Evolutionary conservation across 352 stramenopile species (phyloP).

Genomic region (Elongisporangium senticosum): DNA sequence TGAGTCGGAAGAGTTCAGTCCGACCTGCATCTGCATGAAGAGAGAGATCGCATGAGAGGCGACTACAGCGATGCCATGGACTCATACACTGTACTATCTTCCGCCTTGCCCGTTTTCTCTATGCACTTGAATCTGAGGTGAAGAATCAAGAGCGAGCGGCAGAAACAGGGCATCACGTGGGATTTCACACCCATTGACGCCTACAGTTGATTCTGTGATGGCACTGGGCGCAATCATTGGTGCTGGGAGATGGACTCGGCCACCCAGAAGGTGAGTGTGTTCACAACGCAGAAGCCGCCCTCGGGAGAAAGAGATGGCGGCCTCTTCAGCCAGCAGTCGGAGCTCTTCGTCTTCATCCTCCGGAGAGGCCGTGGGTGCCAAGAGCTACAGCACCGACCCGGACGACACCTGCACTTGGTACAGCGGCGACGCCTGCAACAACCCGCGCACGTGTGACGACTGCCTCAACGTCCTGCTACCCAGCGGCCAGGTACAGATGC

Average conservation of each 20-base stretch:
- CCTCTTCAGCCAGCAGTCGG: background rate
- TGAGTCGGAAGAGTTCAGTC: background rate
- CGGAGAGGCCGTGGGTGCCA: background rate
- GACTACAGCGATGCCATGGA: too few relatives aligned
- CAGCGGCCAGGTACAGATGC: constrained; percentile 16
- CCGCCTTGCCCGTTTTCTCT: background rate
- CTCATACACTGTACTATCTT: too few relatives aligned
- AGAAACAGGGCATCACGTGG: background rate
- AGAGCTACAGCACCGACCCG: constrained; percentile 2
- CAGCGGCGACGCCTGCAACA: constrained; percentile 6
- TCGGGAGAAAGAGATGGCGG: background rate
- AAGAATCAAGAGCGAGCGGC: background rate
- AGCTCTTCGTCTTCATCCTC: background rate
- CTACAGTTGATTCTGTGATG: background rate
- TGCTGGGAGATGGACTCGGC: background rate
- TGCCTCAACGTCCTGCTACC: constrained; percentile 28
- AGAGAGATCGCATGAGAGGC: too few relatives aligned
- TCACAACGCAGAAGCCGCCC: background rate
- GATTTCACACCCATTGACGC: too few relatives aligned
- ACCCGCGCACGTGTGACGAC: constrained; percentile 22
- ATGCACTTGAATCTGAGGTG: background rate
- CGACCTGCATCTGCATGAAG: background rate
- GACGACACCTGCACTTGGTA: constrained; percentile 21
- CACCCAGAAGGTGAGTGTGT: background rate
- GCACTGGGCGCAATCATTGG: background rate